Conservation (phyloP, 352 stramenopile species). For the Globisporangium iwayamae region DNA sequence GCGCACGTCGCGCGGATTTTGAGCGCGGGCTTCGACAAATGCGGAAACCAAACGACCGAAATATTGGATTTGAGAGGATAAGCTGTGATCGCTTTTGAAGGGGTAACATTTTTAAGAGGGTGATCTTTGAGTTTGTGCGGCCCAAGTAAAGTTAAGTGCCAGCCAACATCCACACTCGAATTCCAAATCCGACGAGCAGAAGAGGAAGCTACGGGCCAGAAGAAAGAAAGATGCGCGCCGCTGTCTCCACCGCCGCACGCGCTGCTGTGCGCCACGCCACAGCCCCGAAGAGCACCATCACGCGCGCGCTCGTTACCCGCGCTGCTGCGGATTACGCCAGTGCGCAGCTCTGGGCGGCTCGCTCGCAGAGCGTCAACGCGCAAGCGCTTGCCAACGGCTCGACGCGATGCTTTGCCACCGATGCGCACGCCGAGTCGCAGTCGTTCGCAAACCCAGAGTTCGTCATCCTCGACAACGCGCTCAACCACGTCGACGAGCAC, state of each 20-base stretch:
- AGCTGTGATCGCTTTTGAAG: neutral
- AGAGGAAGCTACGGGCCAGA: neutral
- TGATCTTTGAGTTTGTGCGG: neutral
- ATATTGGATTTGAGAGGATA: too few species aligned
- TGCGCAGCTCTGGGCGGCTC: neutral
- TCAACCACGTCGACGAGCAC: slow-evolving; percentile 40
- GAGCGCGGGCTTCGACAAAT: too few species aligned
- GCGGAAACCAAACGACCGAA: too few species aligned
- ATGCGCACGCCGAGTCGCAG: neutral
- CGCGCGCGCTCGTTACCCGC: neutral
- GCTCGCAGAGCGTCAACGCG: neutral
- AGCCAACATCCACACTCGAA: neutral
- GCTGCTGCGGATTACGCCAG: neutral
- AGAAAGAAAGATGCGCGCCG: slow-evolving; percentile 6
- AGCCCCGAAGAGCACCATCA: neutral
- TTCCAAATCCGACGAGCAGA: neutral
- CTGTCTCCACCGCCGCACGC: neutral
- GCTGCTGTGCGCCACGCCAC: neutral
- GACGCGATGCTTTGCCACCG: neutral
- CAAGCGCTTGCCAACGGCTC: neutral
- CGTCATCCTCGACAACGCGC: slow-evolving; percentile 49
- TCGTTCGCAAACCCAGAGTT: slow-evolving; percentile 38
- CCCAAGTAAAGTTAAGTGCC: neutral
- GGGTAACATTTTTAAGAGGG: neutral
- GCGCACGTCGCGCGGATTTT: too few species aligned